phyloP scores from a whole-genome alignment of 305 asterid species.

The Fraxinus sp. region DNA sequence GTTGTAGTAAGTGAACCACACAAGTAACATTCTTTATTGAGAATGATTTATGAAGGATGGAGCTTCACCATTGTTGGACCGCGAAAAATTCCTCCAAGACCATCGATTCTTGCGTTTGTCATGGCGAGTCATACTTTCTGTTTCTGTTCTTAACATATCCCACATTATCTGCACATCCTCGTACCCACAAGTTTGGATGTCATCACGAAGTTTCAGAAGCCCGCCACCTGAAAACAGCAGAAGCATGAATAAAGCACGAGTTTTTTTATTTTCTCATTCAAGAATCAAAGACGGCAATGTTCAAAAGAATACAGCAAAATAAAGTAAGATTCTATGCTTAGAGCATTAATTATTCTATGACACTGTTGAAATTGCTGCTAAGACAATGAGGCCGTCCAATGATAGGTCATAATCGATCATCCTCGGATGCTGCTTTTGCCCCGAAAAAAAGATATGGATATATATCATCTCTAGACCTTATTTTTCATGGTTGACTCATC shows the following conservation, averaged over 20 bases:
- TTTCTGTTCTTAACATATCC: conserved; percentile 55
- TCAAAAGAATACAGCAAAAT: background rate
- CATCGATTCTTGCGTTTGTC: conserved; percentile 38
- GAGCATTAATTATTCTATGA: background rate
- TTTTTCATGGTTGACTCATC: conserved; percentile 14
- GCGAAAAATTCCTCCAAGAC: conserved; percentile 43
- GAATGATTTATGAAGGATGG: conserved; percentile 37
- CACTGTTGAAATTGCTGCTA: conserved; percentile 4
- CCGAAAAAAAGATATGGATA: background rate
- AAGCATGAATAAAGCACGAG: background rate
- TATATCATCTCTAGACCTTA: conserved; percentile 4
- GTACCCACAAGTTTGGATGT: conserved; percentile 58
- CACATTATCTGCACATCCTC: conserved; percentile 64
- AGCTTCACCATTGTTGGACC: conserved; percentile 35
- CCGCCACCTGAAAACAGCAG: conserved; percentile 40
- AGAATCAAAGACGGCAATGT: background rate
- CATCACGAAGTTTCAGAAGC: conserved; percentile 51
- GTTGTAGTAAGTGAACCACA: background rate
- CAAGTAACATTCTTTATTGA: conserved; percentile 21
- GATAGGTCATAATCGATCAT: background rate
- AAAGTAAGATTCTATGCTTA: background rate
- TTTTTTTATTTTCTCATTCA: background rate
- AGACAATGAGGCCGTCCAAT: background rate
- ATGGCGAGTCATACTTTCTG: conserved; percentile 35
- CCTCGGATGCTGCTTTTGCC: background rate